Base-by-base conservation (phyloP, 371 early-diverging fungal genomes). In the Saksenaea oblongispora region DNA sequence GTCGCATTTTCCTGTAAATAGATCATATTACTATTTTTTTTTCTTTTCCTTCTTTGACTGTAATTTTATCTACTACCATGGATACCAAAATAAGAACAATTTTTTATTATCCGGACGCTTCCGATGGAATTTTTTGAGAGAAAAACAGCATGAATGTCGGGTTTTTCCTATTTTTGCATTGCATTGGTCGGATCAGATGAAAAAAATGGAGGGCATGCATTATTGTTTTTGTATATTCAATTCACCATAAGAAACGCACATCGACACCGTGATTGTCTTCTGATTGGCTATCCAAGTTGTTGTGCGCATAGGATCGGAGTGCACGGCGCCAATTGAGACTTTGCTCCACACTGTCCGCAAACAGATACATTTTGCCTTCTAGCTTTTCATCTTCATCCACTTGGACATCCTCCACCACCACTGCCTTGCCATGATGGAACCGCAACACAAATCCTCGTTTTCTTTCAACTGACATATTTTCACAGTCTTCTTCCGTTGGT, bases 301-400 rank as follows among this genome's bases (percentile, higher is more conserved):
- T 47, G 17, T 47, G 22, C 7, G 22, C 35, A 51, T 60, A 39
- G 36, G 34, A 31, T n/a, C 28, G 31, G 0, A 70, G 58, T 18
- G 67, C 55, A 13, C 62, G 54, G 3, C 69, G 62, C 64, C 64
- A 69, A 58, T 61, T 53, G 15, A 65, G 27, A 47, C 51, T 47
- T 3, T 47, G 51, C 7, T 17, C 22, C 8, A 22, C 9, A 24
- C 54, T 62, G 57, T 70, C 71, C 13, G 71, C 63, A 56, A 63
- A 63, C 35, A 63, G 22, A 58, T 62, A 65, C 47, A 70, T 60
- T 24, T 70, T 63, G 27, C 64, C 64, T 56, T 61, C 69, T 11
- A 59, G 18, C 0, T 15, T 2, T 34, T 62, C 62, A 9, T 41
- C 42, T 35, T 67, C 53, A 3, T 58, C 59, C 5, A 58, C 3